phyloP scores from a whole-genome alignment of 495 filamentous ascomycete genomes.

The Neurospora sp. region DNA sequence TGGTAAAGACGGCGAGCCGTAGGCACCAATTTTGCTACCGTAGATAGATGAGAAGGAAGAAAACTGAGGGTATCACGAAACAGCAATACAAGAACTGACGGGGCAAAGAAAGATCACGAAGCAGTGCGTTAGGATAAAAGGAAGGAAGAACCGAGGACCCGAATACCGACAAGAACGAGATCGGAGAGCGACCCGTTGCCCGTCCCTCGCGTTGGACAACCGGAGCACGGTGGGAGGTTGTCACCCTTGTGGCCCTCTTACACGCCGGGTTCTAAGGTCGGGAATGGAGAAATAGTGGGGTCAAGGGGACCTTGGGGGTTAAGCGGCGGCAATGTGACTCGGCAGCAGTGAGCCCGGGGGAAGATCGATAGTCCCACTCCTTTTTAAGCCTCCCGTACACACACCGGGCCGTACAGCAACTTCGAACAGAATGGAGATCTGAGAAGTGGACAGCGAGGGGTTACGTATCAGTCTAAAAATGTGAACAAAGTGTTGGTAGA shows the following conservation, averaged over 20 bases:
- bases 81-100: not conserved
- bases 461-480: not conserved
- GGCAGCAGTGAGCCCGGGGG: slow-evolving; percentile 13
- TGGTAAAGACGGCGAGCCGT: not conserved
- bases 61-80: not conserved
- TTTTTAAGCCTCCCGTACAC: not conserved
- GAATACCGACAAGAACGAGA: not conserved
- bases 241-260: not conserved
- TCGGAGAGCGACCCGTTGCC: not conserved
- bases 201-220: not conserved
- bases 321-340: slow-evolving; percentile 15
- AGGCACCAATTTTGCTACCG: not conserved
- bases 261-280: not conserved
- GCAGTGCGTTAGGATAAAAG: not conserved
- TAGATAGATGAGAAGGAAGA: not conserved
- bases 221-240: not conserved
- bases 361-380: not conserved
- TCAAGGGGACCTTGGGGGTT: slow-evolving; percentile 6
- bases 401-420: not conserved
- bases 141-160: not conserved
- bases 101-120: not conserved
- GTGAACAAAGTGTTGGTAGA: not conserved
- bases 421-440: not conserved
- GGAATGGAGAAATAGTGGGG: slow-evolving; percentile 4
- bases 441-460: not conserved